Base-by-base conservation (phyloP, 192 early-diverging fungal species). In the Coemansia sp. region DNA sequence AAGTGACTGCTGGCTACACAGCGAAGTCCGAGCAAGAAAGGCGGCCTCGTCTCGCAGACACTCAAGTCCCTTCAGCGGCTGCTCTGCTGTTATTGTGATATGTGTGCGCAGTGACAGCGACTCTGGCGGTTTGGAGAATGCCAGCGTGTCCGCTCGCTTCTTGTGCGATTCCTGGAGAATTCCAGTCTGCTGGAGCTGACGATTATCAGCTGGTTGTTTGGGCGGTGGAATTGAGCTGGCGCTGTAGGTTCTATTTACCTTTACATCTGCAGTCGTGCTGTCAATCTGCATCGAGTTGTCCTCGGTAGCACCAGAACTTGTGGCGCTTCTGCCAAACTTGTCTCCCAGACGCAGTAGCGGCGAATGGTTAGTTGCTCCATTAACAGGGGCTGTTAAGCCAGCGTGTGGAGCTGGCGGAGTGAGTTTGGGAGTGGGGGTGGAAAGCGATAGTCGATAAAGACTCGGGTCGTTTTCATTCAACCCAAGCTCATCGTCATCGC, bases 51-150 rank as follows among this genome's bases (percentile, higher is more conserved):
- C 67, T 8, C 26, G 21, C 12, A 81, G 64, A 9, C 19, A 7
- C 13, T 69, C 67, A 15, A 81, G 49, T 6, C 41, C 51, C 2
- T 43, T 6, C 8, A 82, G 65, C 22, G 71, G 71, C 0, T 4
- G 11, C 16, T 66, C 61, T 0, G 67, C 63, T 0, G 79, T 71
- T 7, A 76, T 22, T 12, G 74, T 73, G 1, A 82, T 36, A 6
- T 82, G 79, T 0, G 74, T 76, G 21, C 79, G 70, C 40, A 82
- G 67, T 6, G 79, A 76, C 43, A 82, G 68, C n/a, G 79, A 76
- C 41, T 82, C 74, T 2, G 69, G 74, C 32, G 79, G 79, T n/a
- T 62, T 68, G 49, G 15, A 43, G 41, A 75, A 80, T 22, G 41
- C 47, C 19, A 70, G 52, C 11, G 19, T 8, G 19, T 21, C 11